Evolutionary conservation across 768 basidiomycete genomes (phyloP).

Genomic region (Rhodotorula diobovata): DNA sequence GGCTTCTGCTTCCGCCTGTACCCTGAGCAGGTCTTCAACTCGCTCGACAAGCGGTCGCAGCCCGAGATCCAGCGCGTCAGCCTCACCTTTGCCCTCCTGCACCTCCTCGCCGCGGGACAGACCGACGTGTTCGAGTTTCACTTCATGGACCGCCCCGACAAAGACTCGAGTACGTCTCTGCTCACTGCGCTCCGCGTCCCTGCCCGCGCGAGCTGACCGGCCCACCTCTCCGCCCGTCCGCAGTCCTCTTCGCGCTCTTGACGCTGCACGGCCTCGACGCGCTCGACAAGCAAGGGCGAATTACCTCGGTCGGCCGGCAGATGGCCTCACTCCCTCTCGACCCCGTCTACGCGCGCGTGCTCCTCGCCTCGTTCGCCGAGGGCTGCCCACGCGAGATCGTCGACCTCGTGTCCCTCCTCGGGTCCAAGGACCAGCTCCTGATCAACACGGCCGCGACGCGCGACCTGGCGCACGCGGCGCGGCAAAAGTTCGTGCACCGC

Average conservation of each 20-base stretch:
- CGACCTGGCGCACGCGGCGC: constrained; percentile 61
- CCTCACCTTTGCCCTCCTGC: constrained; percentile 73
- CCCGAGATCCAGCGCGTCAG: constrained; percentile 89
- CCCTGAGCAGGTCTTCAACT: constrained; percentile 70
- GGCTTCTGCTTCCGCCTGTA: constrained; percentile 90
- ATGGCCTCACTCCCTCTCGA: constrained; percentile 95
- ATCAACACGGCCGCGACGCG: constrained; percentile 51
- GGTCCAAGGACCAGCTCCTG: constrained; percentile 54
- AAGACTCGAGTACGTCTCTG: constrained; percentile 61
- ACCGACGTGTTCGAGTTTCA: constrained; percentile 53
- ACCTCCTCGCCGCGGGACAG: constrained; percentile 52
- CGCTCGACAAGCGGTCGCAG: constrained; percentile 62
- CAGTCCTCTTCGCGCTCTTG: constrained; percentile 46
- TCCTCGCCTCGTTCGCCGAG: constrained; percentile 70
- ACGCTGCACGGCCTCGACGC: constrained; percentile 73
- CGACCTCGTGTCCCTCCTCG: constrained; percentile 76
- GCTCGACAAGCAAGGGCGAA: constrained; percentile 59
- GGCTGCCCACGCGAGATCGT: constrained; percentile 74
- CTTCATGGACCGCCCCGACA: constrained; percentile 81
- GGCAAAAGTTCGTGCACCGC: constrained; percentile 72
- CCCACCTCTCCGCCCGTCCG: no score
- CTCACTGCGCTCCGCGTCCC: neutral
- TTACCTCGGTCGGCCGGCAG: constrained; percentile 69
- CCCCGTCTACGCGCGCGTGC: constrained; percentile 68
- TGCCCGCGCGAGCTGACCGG: neutral